Base-by-base conservation (phyloP, 2,329 filamentous ascomycete species). In the Macroventuria anomochaeta region DNA sequence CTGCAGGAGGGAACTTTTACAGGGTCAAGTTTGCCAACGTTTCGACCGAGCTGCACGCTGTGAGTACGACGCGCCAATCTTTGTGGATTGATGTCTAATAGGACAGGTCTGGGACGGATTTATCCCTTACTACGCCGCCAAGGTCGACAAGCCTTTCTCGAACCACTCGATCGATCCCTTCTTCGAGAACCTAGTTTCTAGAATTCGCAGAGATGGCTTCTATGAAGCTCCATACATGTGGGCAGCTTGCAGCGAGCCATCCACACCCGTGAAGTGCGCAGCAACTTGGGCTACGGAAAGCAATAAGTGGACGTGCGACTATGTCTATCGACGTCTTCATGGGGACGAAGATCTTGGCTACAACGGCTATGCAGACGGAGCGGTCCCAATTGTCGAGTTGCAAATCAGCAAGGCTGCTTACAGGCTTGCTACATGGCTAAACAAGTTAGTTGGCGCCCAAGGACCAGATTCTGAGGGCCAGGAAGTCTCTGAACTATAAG, bases 391-490 rank as follows among this genome's bases (percentile, higher is more conserved):
- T 20, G 69, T 76, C 5, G 75, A 77, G 56, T 23, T 77, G 31
- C 75, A 77, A 53, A 71, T 77, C 26, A 75, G 72, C 49, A 77
- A 77, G 53, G 74, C 75, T 7, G 73, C 73, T 5, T 58, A 76
- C 41, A 67, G 75, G 41, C 40, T 77, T 29, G 75, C 62, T 4
- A 74, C 70, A 5, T 77, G 74, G 75, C 57, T 77, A 43, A 76
- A 77, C 37, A 66, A 64, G 15, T 46, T 76, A 23, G 72, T 75
- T 1, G 60, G 54, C 11, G 55, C 49, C 2, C 39, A 54, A 5
- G 41, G 29, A n/a, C 37, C 58, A 8, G 37, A 11, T 7, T 6
- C 13, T 8, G 49, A 56, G 8, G 39, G 53, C 15, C 51, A 62
- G 37, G 61, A 67, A 23, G 42, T 62, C 2, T 39, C 65, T 20